A percentile compares a stretch with the other conserved stretches of the same genome.
Conservation (phyloP, 1,284 basidiomycete genomes). For the Rhodotorula sp. region DNA sequence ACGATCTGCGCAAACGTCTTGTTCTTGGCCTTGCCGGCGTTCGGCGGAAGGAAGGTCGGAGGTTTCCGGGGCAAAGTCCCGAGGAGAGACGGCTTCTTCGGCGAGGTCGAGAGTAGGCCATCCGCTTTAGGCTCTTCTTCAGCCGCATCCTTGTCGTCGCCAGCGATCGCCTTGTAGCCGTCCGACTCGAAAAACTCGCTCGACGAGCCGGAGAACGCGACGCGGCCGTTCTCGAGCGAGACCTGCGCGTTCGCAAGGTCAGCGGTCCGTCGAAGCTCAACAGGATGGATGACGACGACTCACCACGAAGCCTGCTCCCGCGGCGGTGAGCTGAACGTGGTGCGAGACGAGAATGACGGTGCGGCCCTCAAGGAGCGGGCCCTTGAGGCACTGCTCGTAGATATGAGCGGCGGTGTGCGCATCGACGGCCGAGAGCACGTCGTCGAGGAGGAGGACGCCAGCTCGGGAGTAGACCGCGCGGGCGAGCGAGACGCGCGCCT, state of each 20-base stretch:
- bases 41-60: background rate
- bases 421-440: conserved; percentile 62
- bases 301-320: conserved; percentile 64
- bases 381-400: conserved; percentile 75
- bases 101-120: background rate
- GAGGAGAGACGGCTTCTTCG: background rate
- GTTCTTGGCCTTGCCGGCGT: conserved; percentile 2
- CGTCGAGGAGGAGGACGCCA: conserved; percentile 66
- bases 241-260: conserved; percentile 47
- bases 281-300: background rate
- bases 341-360: conserved; percentile 87
- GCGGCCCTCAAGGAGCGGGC: conserved; percentile 73
- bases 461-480: conserved; percentile 92
- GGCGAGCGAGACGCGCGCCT: conserved; percentile 85
- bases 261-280: conserved; percentile 40
- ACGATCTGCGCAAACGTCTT: conserved; percentile 33
- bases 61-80: background rate
- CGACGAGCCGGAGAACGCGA: conserved; percentile 69
- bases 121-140: background rate
- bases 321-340: conserved; percentile 75
- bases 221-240: conserved; percentile 80
- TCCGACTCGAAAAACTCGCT: conserved; percentile 62
- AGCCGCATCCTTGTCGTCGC: conserved; percentile 47
- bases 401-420: conserved; percentile 51
- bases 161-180: conserved; percentile 45